Evolutionary conservation across 2,329 filamentous ascomycete species (phyloP), one percentile per base, ranked within the genome.

Genomic region (Allantophomopsis cytisporea): DNA sequence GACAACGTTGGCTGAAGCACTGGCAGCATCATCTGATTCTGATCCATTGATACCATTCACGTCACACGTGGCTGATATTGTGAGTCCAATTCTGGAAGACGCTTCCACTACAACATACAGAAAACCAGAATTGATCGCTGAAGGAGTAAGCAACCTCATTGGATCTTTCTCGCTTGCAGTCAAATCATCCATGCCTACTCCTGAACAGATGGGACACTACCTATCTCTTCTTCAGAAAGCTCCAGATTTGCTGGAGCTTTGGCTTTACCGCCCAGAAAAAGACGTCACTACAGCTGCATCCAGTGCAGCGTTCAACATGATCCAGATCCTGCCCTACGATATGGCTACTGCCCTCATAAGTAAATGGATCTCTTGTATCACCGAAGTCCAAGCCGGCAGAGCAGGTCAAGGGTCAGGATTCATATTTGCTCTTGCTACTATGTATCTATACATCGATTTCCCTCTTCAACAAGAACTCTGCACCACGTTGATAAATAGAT

Each of bases 111-210:
- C 60, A 0, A 60, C 60, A 2, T 71, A 68, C 45, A 65, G 80
- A 14, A 71, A 73, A 17, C 76, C 74, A 0, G 80, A 83, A 41
- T 63, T 83, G 16, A 65, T 82, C 4, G 73, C 74, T 18, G 76
- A 81, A 48, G 73, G 75, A 0, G 65, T 67, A 12, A 69, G 73
- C 47, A 63, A 62, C n/a, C 62, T 84, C 1, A 61, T 80, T 10
- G 62, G 71, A 6, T 67, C 76, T 4, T 55, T 71, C 72, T 1
- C 40, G 69, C 1, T 50, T 74, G 20, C 16, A 16, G 21, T 30
- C 14, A 31, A 17, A n/a, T 15, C 16, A 10, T 15, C 21, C 14
- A 31, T 23, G 11, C 23, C 23, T 15, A 23, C 28, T 5, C n/a
- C n/a, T 38, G 21, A n/a, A 12, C 13, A 30, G 14, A n/a, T 15